Evolutionary conservation across 192 early-diverging fungal genomes (phyloP), one percentile per base, ranked within the genome.

Genomic region (Rhizophagus clarus): DNA sequence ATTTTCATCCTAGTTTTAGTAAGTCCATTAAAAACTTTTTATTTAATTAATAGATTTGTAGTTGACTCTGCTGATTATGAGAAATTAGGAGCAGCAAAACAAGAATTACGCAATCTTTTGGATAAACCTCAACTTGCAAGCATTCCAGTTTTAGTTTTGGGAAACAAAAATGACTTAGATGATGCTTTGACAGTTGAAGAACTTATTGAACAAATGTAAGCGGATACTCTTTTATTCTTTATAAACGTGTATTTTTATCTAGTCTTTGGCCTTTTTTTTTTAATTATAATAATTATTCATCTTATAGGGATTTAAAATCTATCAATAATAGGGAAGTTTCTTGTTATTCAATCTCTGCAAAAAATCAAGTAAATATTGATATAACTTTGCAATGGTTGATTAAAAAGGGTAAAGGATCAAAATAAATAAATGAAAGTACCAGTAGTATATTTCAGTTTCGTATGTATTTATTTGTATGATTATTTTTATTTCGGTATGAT

Each of bases 321-420:
- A 97, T 98, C 81, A 92, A 92, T 29, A 93, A 92, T 80, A 90
- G 98, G 26, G 98, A 99, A 84, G 97, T 99, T 37, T 94, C 96
- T 10, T 98, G 97, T 87, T 99, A 99, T 85, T 98, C 96, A 12
- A 97, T 98, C 76, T 99, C 97, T 20, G 97, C 97, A 34, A 99
- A 99, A 87, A 98, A 98, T 81, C 91, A 95, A 80, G 92, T 95
- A 81, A 98, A 98, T 83, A 99, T 99, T 80, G 98, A 99, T 85
- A 88, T 96, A 47, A 98, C 96, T 22, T 87, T 99, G 45, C 93
- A 98, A 80, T 99, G 98, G 97, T 86, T 99, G 81, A 98, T 96
- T 82, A 96, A 97, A 88, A 90, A 90, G 74, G 89, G 89, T 42
- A 90, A 90, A 78, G 85, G 88, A 6, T 42, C 76, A n/a, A 78